Evolutionary conservation across 768 basidiomycete genomes (phyloP), one percentile per base, ranked within the genome.

Genomic region (Strobilomyces echinocephalus): DNA sequence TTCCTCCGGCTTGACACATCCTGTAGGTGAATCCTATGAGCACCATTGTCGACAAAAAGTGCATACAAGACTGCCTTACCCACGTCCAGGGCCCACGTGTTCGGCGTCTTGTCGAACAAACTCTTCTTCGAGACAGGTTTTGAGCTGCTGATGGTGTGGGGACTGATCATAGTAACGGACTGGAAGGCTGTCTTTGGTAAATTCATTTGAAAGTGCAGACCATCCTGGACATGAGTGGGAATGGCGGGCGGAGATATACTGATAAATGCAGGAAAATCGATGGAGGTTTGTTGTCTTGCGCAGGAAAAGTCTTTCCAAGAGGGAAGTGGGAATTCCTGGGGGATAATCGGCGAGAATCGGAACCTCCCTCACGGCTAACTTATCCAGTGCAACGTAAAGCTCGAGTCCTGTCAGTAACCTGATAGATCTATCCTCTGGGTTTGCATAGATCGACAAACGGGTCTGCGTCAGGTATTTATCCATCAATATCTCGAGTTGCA

Each of bases 391-490:
- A 2, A 50, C 31, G 11, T 10, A 50, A 16, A 50, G 40, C 31
- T 50, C 73, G 0, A 65, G 30, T 7, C 35, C n/a, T 0, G 64
- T 65, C 42, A 81, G 60, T 24, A 79, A 49, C 68, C 77, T 73
- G 5, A 73, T 52, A 0, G 77, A 77, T 2, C 57, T 31, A 35
- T 66, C 54, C 50, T 78, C 75, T 15, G 73, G 68, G 28, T 67
- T 5, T 12, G 2, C 10, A 30, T 3, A 30, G 30, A 30, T 30
- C 30, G 30, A 9, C 15, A 8, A 8, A 7, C 18, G 2, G 10
- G 59, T 55, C 16, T 18, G 14, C 7, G 2, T 4, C 71, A 74
- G 8, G 35, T 76, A 73, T 8, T 57, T 38, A 7, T 47, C 40
- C 34, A 21, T 66, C 40, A 64, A 68, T 2, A 61, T 28, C 52